These are phyloP conservation scores for Xerocomellus amylosporus DNA, from an alignment of 768 basidiomycete genomes.

Conservation along the genomic window DNA sequence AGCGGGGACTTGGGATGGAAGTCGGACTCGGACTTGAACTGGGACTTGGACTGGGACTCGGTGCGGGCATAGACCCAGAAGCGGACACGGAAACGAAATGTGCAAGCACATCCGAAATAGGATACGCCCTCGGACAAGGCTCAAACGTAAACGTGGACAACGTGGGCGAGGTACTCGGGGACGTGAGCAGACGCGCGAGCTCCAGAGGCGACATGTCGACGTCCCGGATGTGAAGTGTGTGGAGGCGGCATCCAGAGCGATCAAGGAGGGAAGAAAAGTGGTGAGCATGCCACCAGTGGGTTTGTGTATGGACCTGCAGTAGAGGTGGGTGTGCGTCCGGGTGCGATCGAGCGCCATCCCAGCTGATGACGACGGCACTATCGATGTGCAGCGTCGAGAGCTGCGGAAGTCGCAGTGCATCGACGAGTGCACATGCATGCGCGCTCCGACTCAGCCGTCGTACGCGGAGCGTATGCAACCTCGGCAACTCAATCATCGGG, in stretches of 20 bases:
- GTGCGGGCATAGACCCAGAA: neutral
- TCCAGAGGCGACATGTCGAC: slow-evolving; percentile 25
- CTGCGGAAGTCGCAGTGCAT: slow-evolving; percentile 21
- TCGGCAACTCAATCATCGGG: slow-evolving; percentile 16
- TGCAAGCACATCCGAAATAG: slow-evolving; percentile 17
- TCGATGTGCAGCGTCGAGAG: slow-evolving; percentile 23
- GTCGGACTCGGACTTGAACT: neutral
- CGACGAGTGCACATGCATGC: slow-evolving; percentile 17
- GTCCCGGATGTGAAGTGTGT: slow-evolving; percentile 17
- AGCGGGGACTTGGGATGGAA: neutral
- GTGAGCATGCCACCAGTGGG: slow-evolving; percentile 21
- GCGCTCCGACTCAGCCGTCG: slow-evolving; percentile 21
- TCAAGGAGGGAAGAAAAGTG: slow-evolving; percentile 24
- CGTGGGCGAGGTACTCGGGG: slow-evolving; percentile 15
- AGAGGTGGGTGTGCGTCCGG: slow-evolving; percentile 7
- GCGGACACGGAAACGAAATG: slow-evolving; percentile 3
- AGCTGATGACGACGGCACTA: slow-evolving; percentile 18
- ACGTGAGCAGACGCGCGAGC: slow-evolving; percentile 17
- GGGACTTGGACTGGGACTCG: neutral
- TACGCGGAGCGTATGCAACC: slow-evolving; percentile 21
- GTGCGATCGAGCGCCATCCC: slow-evolving; percentile 12
- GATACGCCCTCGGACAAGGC: slow-evolving; percentile 20
- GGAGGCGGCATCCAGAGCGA: slow-evolving; percentile 21
- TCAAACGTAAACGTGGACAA: slow-evolving; percentile 23
- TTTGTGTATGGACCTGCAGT: neutral